phyloP scores from a whole-genome alignment of 2,329 filamentous ascomycete species.

The Fusarium torreyae region DNA sequence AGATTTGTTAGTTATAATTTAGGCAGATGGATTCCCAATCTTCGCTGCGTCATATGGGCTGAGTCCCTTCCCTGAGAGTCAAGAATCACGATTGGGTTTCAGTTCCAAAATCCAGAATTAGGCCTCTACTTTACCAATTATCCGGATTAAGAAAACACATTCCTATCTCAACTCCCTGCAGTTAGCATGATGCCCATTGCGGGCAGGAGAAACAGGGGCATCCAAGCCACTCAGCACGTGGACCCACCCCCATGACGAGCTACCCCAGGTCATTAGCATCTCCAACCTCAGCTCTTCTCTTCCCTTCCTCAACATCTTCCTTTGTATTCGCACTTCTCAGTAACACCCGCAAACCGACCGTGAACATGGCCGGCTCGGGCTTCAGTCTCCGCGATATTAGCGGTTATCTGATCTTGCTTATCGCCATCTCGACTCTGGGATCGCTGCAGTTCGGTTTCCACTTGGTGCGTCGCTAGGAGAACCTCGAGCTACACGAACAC shows the following conservation, averaged over 20 bases:
- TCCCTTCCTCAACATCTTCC: slow-evolving; percentile 2
- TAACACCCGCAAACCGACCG: background rate
- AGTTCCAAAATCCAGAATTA: too few species aligned
- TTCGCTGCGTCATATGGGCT: too few species aligned
- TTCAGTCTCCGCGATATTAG: slow-evolving; percentile 69
- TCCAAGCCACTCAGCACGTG: slow-evolving; percentile 38
- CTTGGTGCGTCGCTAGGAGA: slow-evolving; percentile 71
- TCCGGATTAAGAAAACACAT: slow-evolving; percentile 9
- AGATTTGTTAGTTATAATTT: too few species aligned
- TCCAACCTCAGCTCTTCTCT: slow-evolving; percentile 7
- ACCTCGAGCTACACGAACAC: slow-evolving; percentile 1
- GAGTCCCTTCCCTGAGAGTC: too few species aligned
- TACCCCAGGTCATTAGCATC: slow-evolving; percentile 22
- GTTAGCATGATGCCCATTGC: slow-evolving; percentile 5
- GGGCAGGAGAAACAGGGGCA: slow-evolving; percentile 12
- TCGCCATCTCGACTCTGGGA: slow-evolving; percentile 84
- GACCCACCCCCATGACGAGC: slow-evolving; percentile 39
- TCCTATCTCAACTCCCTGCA: slow-evolving; percentile 1
- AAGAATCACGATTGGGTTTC: too few species aligned
- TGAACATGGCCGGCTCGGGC: slow-evolving; percentile 52
- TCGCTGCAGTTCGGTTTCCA: slow-evolving; percentile 97
- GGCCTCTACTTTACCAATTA: background rate
- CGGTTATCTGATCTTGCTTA: slow-evolving; percentile 81
- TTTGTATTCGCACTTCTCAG: slow-evolving; percentile 6
- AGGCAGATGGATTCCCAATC: too few species aligned